phyloP scores from a whole-genome alignment of 1,284 basidiomycete genomes.

The Fistulina hepatica region DNA sequence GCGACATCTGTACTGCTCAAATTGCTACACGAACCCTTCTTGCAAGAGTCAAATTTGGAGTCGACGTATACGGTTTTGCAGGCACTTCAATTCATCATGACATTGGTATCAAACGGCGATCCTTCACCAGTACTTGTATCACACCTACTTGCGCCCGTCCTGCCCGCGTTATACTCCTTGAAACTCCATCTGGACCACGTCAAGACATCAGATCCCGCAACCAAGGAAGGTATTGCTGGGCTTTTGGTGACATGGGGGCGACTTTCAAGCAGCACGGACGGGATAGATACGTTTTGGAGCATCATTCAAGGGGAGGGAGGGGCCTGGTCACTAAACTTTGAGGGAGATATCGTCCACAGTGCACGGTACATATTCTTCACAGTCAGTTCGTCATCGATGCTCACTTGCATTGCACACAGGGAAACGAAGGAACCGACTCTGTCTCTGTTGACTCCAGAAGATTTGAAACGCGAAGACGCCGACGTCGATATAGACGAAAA shows the following conservation, averaged over 20 bases:
- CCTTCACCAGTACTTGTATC: conserved; percentile 63
- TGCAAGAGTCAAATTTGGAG: conserved; percentile 6
- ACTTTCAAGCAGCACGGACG: conserved; percentile 43
- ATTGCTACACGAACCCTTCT: conserved; percentile 22
- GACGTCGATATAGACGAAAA: conserved; percentile 43
- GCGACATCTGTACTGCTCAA: conserved; percentile 18
- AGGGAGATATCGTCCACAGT: conserved; percentile 36
- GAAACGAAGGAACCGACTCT: neutral
- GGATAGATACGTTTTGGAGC: conserved; percentile 46
- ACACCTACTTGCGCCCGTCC: conserved; percentile 54
- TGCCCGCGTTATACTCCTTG: conserved; percentile 58
- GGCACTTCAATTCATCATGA: conserved; percentile 38
- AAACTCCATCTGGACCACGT: conserved; percentile 38
- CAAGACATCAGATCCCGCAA: conserved; percentile 49
- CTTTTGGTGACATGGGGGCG: conserved; percentile 67
- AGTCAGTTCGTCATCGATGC: neutral
- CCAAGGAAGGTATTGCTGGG: conserved; percentile 47
- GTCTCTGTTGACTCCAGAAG: conserved; percentile 12
- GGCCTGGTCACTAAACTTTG: conserved; percentile 44
- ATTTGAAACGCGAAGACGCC: conserved; percentile 25
- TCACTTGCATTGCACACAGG: neutral
- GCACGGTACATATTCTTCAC: conserved; percentile 26
- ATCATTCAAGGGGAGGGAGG: conserved; percentile 44
- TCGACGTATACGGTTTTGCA: conserved; percentile 12
- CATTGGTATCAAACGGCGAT: conserved; percentile 62